Base-by-base conservation (phyloP, 2,329 filamentous ascomycete species). In the Fusarium paranaense region DNA sequence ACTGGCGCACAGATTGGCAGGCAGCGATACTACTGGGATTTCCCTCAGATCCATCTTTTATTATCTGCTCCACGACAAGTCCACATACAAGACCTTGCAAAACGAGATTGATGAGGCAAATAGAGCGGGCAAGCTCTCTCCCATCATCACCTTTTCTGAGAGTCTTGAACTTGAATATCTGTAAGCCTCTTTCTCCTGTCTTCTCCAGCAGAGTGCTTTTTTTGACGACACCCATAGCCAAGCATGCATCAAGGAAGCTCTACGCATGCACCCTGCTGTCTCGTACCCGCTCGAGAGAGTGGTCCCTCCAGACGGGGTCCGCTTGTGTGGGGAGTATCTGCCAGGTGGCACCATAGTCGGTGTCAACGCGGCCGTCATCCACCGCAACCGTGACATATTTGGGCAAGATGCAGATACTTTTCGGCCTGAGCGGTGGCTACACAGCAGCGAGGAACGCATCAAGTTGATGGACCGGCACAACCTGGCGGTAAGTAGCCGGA, bases 251-350 rank as follows among this genome's bases (percentile, higher is more conserved):
- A 62, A 57, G 11, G 64, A 66, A 37, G 47, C 64, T n/a, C 22
- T 66, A n/a, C 64, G 64, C 4, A 56, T 66, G 20, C 64, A 66
- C 22, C 64, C 64, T 18, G 42, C 64, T 5, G 47, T 62, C 18
- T 47, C 42, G 11, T 40, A 62, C 8, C 45, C 38, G 8, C n/a
- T 66, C 2, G 63, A 30, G n/a, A 25, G 63, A 18, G 30, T 47
- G 18, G 54, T 52, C 3, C 56, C 63, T 8, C 33, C 27, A 22
- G 42, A 58, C 10, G 63, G 63, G 16, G 56, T 37, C 13, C 14
- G 25, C 10, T 33, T 66, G 11, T 47, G 56, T n/a, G 54, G 56
- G 10, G n/a, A 61, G 14, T 60, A 22, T 45, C 52, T 66, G 18
- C 25, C 56, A 18, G 57, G 52, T 10, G 58, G 58, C 8, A 62